Conservation (phyloP, 306 rosid species). For the Cicer cuneatum region DNA sequence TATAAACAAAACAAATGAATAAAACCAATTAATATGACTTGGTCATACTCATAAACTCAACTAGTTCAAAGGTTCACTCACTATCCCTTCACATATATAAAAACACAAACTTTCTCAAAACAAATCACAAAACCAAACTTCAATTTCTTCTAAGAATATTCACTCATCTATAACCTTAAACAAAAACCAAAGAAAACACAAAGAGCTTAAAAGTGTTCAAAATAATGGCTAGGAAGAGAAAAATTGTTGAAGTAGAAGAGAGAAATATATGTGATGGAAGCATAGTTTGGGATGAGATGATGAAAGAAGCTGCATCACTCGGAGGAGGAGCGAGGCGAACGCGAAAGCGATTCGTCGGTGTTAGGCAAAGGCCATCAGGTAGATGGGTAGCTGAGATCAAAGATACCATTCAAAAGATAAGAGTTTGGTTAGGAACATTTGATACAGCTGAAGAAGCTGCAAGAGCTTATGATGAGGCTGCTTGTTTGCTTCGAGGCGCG, state of each 20-base stretch:
- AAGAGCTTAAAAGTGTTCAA: constrained; percentile 52
- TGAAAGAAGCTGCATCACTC: constrained; percentile 76
- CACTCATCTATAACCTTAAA: constrained; percentile 21
- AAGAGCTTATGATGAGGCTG: constrained; percentile 96
- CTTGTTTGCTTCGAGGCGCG: constrained; percentile 89
- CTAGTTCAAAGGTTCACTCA: constrained; percentile 44
- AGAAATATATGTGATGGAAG: constrained; percentile 49
- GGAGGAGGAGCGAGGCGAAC: constrained; percentile 71
- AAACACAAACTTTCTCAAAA: constrained; percentile 43
- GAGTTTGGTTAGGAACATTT: constrained; percentile 98
- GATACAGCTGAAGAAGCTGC: constrained; percentile 99
- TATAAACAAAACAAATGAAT: constrained; percentile 51
- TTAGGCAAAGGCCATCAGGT: constrained; percentile 91
- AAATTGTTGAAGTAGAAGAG: constrained; percentile 55
- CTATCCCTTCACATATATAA: constrained; percentile 42
- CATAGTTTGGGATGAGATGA: constrained; percentile 79
- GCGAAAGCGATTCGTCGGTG: constrained; percentile 80
- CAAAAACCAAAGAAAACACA: constrained; percentile 21
- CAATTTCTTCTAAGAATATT: neutral
- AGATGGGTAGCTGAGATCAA: constrained; percentile 99
- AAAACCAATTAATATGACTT: constrained; percentile 54
- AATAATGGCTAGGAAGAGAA: constrained; percentile 89
- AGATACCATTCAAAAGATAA: constrained; percentile 89
- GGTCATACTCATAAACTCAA: constrained; percentile 45
- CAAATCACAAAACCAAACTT: constrained; percentile 42